phyloP scores from a whole-genome alignment of 2,329 filamentous ascomycete genomes.

The Trichoderma sp. region DNA sequence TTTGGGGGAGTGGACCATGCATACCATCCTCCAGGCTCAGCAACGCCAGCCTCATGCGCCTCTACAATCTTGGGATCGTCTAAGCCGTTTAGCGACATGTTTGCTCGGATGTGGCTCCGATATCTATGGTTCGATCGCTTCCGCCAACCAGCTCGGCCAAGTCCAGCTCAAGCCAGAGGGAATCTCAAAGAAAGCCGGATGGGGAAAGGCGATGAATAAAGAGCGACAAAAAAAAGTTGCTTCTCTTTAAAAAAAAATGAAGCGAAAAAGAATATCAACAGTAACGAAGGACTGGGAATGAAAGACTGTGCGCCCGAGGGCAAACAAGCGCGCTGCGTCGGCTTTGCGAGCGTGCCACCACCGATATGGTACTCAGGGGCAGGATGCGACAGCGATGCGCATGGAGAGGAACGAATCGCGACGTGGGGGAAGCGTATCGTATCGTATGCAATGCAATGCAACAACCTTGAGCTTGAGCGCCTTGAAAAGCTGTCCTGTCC shows the following conservation, averaged over 20 bases:
- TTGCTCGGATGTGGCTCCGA: neutral
- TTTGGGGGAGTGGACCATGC: slow-evolving; percentile 30
- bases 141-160: slow-evolving; percentile 8
- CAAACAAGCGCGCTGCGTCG: slow-evolving; percentile 14
- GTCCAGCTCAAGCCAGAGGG: slow-evolving; percentile 13
- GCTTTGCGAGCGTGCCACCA: slow-evolving; percentile 15
- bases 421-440: neutral
- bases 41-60: slow-evolving; percentile 74
- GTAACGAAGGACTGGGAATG: neutral
- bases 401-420: slow-evolving; percentile 17
- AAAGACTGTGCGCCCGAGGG: neutral
- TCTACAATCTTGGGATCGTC: slow-evolving; percentile 78
- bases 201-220: neutral
- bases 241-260: neutral
- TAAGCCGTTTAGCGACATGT: slow-evolving; percentile 95
- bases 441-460: neutral
- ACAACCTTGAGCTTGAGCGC: neutral
- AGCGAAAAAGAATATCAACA: neutral
- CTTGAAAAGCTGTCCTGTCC: neutral
- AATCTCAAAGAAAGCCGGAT: neutral
- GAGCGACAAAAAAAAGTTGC: neutral
- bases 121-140: neutral
- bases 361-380: slow-evolving; percentile 14
- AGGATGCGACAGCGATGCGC: slow-evolving; percentile 9
- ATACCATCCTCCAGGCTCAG: slow-evolving; percentile 92